These are phyloP conservation scores for Eutrema salsugineum DNA, from an alignment of 441 rosid genomes.

Conservation along the genomic window DNA sequence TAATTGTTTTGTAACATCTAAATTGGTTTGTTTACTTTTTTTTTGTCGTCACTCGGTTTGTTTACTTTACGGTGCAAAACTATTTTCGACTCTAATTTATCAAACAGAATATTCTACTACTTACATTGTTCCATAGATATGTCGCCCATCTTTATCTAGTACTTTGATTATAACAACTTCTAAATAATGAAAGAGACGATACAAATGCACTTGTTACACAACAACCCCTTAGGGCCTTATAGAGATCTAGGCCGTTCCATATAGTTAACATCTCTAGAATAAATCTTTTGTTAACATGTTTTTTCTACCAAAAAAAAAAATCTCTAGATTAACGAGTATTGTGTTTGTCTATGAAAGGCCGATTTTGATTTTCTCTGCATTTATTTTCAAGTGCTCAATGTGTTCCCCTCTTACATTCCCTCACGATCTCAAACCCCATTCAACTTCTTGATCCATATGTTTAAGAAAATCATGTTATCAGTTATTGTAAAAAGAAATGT, in stretches of 20 bases:
- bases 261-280: background rate
- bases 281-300: too few relatives aligned
- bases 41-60: too few relatives aligned
- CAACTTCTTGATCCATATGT: slow-evolving; percentile 5
- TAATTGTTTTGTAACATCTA: too few relatives aligned
- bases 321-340: background rate
- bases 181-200: background rate
- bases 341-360: background rate
- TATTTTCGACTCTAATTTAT: background rate
- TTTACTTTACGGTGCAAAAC: background rate
- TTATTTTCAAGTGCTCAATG: background rate
- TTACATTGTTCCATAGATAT: too few relatives aligned
- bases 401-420: slow-evolving; percentile 9
- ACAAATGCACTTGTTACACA: too few relatives aligned
- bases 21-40: too few relatives aligned
- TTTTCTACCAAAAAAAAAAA: too few relatives aligned
- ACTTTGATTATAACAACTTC: background rate
- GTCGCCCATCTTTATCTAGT: background rate
- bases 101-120: too few relatives aligned
- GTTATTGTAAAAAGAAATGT: too few relatives aligned
- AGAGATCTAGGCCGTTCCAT: too few relatives aligned
- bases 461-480: too few relatives aligned
- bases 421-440: background rate
- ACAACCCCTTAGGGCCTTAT: too few relatives aligned
- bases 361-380: slow-evolving; percentile 2